A percentile compares a stretch with the other conserved stretches of the same genome.
phyloP scores from a whole-genome alignment of 1,284 basidiomycete genomes.

The Peniophora sp. region DNA sequence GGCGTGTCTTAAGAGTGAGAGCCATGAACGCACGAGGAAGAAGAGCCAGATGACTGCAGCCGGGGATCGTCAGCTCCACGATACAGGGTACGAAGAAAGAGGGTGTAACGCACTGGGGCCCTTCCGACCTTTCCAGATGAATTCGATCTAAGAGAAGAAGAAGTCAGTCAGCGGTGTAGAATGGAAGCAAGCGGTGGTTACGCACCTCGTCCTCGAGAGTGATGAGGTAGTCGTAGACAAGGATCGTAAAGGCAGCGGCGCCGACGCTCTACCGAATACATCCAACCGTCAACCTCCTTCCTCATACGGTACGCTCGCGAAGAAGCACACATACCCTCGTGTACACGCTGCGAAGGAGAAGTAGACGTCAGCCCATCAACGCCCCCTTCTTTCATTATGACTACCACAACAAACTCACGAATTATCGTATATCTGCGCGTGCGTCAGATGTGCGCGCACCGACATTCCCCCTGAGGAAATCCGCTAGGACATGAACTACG shows the following conservation, averaged over 20 bases:
- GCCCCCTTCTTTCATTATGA: not conserved
- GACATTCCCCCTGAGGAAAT: no score
- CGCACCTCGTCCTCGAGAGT: slow-evolving; percentile 39
- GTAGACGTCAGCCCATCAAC: not conserved
- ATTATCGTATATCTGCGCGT: not conserved
- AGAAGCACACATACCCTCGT: slow-evolving; percentile 4
- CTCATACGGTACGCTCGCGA: no score
- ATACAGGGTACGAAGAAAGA: not conserved
- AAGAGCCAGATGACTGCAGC: slow-evolving; percentile 37
- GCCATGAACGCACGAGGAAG: slow-evolving; percentile 28
- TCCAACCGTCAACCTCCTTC: not conserved
- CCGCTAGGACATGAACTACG: no score
- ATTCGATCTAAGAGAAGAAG: slow-evolving; percentile 27
- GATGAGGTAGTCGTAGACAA: slow-evolving; percentile 42
- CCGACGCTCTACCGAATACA: slow-evolving; percentile 42
- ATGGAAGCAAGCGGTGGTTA: not conserved
- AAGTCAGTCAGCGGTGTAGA: not conserved
- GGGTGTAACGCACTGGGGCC: slow-evolving; percentile 27
- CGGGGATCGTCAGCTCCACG: not conserved
- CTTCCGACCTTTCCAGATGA: slow-evolving; percentile 42
- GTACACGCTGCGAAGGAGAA: not conserved
- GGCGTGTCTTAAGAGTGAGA: not conserved
- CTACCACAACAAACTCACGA: slow-evolving; percentile 5
- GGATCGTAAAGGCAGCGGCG: slow-evolving; percentile 35
- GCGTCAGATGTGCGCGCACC: not conserved